These are phyloP conservation scores for Coniferiporia sulphurascens DNA, from an alignment of 1,284 basidiomycete species.

Conservation along the genomic window DNA sequence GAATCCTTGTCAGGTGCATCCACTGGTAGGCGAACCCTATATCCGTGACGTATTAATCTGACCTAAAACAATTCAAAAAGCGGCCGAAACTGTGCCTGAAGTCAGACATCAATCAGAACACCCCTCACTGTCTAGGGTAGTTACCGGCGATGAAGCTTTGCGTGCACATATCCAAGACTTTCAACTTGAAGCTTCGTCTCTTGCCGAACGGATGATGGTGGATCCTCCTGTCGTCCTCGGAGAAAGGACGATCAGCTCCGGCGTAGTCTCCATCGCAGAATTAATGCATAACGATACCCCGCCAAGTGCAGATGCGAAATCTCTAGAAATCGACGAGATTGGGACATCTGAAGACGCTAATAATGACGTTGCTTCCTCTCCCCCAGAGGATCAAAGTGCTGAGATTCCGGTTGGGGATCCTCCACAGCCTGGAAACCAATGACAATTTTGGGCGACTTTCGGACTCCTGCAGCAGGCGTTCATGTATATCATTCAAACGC, in stretches of 20 bases:
- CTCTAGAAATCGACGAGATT: not conserved
- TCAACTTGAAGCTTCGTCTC: not conserved
- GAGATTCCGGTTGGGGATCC: not conserved
- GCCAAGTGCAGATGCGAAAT: not conserved
- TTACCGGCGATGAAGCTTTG: constrained; percentile 12
- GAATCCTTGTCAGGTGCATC: not conserved
- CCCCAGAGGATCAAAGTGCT: not conserved
- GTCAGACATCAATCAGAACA: not conserved
- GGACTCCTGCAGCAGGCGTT: constrained; percentile 43
- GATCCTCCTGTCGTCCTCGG: constrained; percentile 16
- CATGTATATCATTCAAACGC: constrained; percentile 39
- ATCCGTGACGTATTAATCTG: not conserved
- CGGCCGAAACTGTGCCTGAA: constrained; percentile 3
- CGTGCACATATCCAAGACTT: constrained; percentile 14
- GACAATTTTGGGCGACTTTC: constrained; percentile 59
- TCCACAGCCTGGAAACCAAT: constrained; percentile 27
- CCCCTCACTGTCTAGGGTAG: not conserved
- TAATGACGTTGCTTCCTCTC: not conserved
- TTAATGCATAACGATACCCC: constrained; percentile 11
- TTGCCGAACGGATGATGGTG: not conserved
- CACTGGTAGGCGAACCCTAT: not conserved
- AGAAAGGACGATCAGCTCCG: constrained; percentile 11
- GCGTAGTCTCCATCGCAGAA: constrained; percentile 8
- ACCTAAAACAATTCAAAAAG: not conserved
- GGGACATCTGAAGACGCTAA: not conserved